Percentiles rank a stretch among this genome's conserved stretches.
phyloP scores from a whole-genome alignment of 1,284 basidiomycete species.

The Neotropicomus parvogracilis region DNA sequence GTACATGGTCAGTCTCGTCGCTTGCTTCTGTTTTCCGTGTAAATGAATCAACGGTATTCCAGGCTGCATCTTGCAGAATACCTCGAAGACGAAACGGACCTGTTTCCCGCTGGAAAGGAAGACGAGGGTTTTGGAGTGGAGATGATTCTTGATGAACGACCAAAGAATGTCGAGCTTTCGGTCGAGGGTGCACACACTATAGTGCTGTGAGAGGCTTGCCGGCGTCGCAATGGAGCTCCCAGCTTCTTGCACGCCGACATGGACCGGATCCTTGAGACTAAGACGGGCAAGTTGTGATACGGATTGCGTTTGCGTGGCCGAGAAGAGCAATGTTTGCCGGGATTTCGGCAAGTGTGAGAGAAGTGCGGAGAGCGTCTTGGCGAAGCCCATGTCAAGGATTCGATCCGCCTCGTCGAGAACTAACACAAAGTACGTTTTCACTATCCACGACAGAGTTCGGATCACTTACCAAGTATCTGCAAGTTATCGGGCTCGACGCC shows the following conservation, averaged over 20 bases:
- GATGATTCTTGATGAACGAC: constrained; percentile 93
- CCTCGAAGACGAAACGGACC: constrained; percentile 95
- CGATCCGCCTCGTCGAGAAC: constrained; percentile 97
- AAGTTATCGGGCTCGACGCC: constrained; percentile 91
- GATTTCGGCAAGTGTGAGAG: constrained; percentile 82
- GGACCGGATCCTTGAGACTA: constrained; percentile 80
- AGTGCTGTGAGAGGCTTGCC: constrained; percentile 85
- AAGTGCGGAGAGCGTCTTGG: constrained; percentile 85
- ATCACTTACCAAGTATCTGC: constrained; percentile 77
- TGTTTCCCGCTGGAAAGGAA: constrained; percentile 97
- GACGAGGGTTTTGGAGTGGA: constrained; percentile 89
- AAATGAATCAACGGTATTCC: constrained; percentile 89
- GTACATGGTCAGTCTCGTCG: constrained; percentile 80
- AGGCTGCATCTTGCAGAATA: constrained; percentile 93
- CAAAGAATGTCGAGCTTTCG: constrained; percentile 90
- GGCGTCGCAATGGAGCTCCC: constrained; percentile 48
- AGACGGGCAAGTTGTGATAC: constrained; percentile 88
- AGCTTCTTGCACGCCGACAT: constrained; percentile 64
- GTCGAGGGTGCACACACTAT: constrained; percentile 81
- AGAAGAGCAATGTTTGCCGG: constrained; percentile 94
- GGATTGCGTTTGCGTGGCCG: constrained; percentile 93
- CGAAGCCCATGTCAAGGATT: constrained; percentile 95
- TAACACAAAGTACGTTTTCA: constrained; percentile 27
- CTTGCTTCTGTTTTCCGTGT: constrained; percentile 97
- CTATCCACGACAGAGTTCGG: not conserved